phyloP scores from a whole-genome alignment of 2,329 filamentous ascomycete species.

The Fusarium dlaminii region DNA sequence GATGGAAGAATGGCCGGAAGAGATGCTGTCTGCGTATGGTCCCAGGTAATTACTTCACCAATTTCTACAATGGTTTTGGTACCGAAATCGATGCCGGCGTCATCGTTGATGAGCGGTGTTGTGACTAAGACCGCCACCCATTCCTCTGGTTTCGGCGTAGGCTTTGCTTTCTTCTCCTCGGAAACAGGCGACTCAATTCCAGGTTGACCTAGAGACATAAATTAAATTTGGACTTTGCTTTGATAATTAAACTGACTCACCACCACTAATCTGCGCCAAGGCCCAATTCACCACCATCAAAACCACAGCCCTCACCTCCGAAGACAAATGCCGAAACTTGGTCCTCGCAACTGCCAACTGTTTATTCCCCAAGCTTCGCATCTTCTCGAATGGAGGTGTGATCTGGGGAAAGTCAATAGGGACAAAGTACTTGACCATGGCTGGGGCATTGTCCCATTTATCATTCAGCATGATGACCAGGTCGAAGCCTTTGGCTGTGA shows the following conservation, averaged over 20 bases:
- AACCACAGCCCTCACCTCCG: neutral
- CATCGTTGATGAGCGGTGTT: neutral
- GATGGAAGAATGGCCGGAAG: neutral
- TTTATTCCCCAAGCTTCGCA: neutral
- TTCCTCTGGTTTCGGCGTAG: neutral
- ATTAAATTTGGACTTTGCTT: accelerated
- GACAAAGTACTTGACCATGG: conserved; percentile 22
- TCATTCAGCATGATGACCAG: conserved; percentile 9
- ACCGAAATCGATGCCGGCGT: neutral
- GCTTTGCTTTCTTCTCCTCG: neutral
- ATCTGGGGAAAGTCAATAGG: conserved; percentile 1
- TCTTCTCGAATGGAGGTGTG: conserved; percentile 10
- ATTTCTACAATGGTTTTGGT: neutral
- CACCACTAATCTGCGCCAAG: neutral
- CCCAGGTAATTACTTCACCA: neutral
- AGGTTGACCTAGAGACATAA: neutral
- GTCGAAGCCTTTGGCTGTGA: conserved; percentile 6
- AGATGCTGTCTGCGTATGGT: neutral
- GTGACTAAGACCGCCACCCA: conserved; percentile 11
- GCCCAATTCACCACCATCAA: neutral
- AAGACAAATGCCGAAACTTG: neutral
- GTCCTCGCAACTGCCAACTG: neutral
- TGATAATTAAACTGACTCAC: neutral
- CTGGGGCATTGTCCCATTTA: conserved; percentile 12
- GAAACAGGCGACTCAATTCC: neutral